Conservation (phyloP, 192 early-diverging fungal genomes). For the Allomyces macrogynus region DNA sequence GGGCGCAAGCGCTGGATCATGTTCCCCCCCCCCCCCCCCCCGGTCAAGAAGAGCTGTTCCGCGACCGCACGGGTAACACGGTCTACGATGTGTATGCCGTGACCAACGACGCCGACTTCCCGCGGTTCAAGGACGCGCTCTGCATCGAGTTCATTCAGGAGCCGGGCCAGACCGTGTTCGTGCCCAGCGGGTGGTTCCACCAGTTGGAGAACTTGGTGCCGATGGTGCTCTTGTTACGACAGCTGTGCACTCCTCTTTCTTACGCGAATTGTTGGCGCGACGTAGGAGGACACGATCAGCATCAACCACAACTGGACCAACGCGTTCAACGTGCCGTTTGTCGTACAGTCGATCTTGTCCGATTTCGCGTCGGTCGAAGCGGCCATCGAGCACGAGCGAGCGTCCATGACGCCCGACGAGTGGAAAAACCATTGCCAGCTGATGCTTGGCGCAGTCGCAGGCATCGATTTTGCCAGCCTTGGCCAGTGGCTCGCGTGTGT, state of each 20-base stretch:
- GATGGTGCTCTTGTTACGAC: not conserved
- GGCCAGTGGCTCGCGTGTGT: slow-evolving; percentile 13
- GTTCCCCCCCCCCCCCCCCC: too few relatives aligned
- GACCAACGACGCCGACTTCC: slow-evolving; percentile 26
- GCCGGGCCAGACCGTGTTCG: slow-evolving; percentile 46
- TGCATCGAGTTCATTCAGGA: slow-evolving; percentile 29
- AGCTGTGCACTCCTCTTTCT: not conserved
- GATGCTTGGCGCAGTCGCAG: slow-evolving; percentile 22
- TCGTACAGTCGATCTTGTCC: slow-evolving; percentile 19
- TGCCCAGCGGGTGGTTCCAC: slow-evolving; percentile 56
- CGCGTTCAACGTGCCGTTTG: slow-evolving; percentile 26
- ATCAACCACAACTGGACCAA: slow-evolving; percentile 65
- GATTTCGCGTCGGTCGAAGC: slow-evolving; percentile 25
- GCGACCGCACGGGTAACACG: slow-evolving; percentile 25
- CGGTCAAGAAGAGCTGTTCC: slow-evolving; percentile 36
- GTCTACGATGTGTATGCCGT: slow-evolving; percentile 24
- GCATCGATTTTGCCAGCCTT: slow-evolving; percentile 26
- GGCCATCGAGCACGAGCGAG: slow-evolving; percentile 31
- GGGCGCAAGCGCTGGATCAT: slow-evolving; percentile 49
- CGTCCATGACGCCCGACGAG: slow-evolving; percentile 18
- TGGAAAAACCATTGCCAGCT: slow-evolving; percentile 23
- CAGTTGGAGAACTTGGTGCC: slow-evolving; percentile 35
- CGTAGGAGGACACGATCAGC: slow-evolving; percentile 36
- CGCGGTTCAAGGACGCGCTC: slow-evolving; percentile 21
- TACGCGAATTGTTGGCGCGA: not conserved